A percentile compares a stretch with the other conserved stretches of the same genome.
phyloP scores from a whole-genome alignment of 169 alveolate species.

The Cyclospora cayetanensis region DNA sequence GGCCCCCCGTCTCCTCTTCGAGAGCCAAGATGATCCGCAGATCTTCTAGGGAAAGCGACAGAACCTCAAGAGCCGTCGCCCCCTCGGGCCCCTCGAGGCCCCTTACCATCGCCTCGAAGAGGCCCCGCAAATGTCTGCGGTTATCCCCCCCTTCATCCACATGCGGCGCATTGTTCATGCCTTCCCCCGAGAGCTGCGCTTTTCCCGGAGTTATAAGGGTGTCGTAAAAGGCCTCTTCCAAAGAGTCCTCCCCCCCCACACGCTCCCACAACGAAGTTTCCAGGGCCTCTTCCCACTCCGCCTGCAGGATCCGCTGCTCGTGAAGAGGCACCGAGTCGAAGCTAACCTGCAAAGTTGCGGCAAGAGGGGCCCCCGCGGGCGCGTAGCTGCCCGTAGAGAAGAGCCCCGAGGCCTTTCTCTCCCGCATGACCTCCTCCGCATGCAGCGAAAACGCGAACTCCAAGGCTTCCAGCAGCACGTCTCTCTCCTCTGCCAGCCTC shows the following conservation, averaged over 20 bases:
- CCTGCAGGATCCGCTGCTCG: constrained; percentile 7
- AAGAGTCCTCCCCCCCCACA: not conserved
- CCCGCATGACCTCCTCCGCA: not conserved
- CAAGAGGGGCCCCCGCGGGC: constrained; percentile 24
- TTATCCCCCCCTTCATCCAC: not conserved
- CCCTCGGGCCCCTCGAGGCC: not conserved
- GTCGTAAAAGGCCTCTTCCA: not conserved
- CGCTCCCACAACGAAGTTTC: not conserved
- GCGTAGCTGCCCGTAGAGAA: not conserved
- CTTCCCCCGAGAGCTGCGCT: constrained; percentile 2
- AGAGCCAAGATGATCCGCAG: constrained; percentile 1
- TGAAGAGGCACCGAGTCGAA: constrained; percentile 35
- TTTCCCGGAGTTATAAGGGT: not conserved
- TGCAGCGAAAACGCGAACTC: not conserved
- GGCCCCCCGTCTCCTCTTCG: constrained; percentile 43
- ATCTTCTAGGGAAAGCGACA: not conserved
- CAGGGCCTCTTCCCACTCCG: not conserved
- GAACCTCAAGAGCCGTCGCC: not conserved
- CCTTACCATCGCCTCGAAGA: not conserved
- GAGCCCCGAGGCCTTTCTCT: not conserved
- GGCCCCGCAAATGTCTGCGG: not conserved
- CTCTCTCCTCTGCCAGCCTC: not conserved
- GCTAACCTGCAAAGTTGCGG: constrained; percentile 8
- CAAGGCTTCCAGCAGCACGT: not conserved
- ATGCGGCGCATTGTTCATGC: not conserved